Conservation (phyloP, 345 rosid genomes). For the Mallotus nudiflorus region DNA sequence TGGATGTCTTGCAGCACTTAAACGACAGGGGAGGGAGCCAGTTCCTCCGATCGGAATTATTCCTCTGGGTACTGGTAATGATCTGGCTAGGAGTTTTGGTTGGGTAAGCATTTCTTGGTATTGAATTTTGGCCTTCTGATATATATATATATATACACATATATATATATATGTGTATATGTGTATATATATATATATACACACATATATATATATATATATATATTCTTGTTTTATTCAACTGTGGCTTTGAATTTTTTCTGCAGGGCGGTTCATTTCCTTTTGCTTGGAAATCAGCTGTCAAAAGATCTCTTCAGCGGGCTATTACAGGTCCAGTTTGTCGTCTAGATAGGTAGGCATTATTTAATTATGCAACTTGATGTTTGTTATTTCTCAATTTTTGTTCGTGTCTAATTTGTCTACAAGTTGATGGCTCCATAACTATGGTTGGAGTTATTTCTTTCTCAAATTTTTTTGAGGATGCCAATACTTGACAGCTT, state of each 20-base stretch:
- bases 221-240: no score
- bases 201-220: no score
- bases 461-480: no score
- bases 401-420: neutral
- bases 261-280: constrained; percentile 95
- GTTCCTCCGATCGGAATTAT: constrained; percentile 89
- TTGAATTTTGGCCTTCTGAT: constrained; percentile 15
- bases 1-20: constrained; percentile 74
- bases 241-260: constrained; percentile 22
- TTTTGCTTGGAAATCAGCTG: constrained; percentile 89
- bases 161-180: no score
- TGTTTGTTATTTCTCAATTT: neutral
- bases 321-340: constrained; percentile 55
- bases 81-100: constrained; percentile 89
- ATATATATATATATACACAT: no score
- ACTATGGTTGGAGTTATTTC: no score
- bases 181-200: no score
- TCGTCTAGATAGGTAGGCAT: constrained; percentile 73
- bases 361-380: neutral
- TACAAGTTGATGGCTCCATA: neutral
- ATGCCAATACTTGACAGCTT: neutral
- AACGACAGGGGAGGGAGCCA: constrained; percentile 50
- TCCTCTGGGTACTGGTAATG: constrained; percentile 97
- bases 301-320: constrained; percentile 71
- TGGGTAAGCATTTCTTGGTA: constrained; percentile 62